Conservation (phyloP, 306 rosid genomes). For the Trifolium pratense region DNA sequence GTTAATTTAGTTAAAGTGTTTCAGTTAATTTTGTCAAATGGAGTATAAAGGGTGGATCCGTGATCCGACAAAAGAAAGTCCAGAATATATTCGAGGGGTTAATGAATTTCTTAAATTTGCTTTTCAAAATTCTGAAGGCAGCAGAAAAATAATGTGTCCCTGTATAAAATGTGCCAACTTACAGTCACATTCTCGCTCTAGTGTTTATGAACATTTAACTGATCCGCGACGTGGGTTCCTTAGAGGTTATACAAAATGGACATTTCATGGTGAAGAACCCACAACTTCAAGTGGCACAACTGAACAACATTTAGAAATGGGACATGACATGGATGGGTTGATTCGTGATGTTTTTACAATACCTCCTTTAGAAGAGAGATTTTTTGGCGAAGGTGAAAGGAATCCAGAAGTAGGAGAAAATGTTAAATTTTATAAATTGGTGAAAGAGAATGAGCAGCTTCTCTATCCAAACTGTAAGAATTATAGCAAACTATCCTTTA, state of each 20-base stretch:
- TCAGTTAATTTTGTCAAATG: too few relatives aligned
- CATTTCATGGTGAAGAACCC: not conserved
- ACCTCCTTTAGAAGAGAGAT: not conserved
- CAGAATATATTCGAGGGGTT: too few relatives aligned
- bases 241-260: conserved; percentile 1
- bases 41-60: too few relatives aligned
- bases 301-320: not conserved
- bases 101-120: too few relatives aligned
- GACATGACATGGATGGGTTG: not conserved
- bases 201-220: too few relatives aligned
- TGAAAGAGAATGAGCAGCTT: not conserved
- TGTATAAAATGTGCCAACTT: too few relatives aligned
- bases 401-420: not conserved
- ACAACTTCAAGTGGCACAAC: not conserved
- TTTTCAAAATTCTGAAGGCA: too few relatives aligned
- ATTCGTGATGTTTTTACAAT: not conserved
- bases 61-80: too few relatives aligned
- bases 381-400: not conserved
- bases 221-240: not conserved
- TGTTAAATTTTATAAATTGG: not conserved
- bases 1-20: too few relatives aligned
- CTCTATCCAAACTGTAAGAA: not conserved
- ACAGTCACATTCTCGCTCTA: too few relatives aligned
- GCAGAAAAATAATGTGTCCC: too few relatives aligned
- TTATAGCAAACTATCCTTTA: not conserved